Percentiles rank a stretch among this genome's conserved stretches.
Evolutionary conservation across 225 moss, liverwort and hornwort genomes (phyloP).

Genomic region (Straminergon stramineum): DNA sequence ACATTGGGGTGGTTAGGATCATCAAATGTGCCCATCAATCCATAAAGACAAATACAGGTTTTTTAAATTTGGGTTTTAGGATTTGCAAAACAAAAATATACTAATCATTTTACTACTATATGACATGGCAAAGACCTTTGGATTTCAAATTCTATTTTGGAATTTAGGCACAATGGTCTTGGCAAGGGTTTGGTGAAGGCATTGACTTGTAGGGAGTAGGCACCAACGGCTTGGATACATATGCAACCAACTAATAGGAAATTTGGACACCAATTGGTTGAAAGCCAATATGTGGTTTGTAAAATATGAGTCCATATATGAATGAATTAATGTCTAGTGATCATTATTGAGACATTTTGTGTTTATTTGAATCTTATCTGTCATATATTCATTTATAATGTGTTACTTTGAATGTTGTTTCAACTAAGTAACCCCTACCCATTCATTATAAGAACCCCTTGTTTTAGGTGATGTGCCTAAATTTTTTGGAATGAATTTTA

Average conservation of each 20-base stretch:
- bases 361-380: background rate
- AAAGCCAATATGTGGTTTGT: no score
- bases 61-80: background rate
- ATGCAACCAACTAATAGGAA: no score
- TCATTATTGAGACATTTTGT: background rate
- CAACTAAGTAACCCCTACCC: fast-evolving
- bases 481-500: no score
- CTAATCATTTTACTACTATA: background rate
- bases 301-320: background rate
- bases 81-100: background rate
- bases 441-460: no score
- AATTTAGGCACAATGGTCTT: background rate
- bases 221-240: background rate
- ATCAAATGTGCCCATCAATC: fast-evolving
- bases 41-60: background rate
- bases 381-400: background rate
- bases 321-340: background rate
- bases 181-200: background rate
- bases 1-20: fast-evolving
- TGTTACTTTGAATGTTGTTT: background rate
- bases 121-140: background rate
- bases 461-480: no score
- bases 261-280: background rate
- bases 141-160: background rate
- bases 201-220: background rate